phyloP scores from a whole-genome alignment of 148 eudicot genomes.

The Rheum nobile region DNA sequence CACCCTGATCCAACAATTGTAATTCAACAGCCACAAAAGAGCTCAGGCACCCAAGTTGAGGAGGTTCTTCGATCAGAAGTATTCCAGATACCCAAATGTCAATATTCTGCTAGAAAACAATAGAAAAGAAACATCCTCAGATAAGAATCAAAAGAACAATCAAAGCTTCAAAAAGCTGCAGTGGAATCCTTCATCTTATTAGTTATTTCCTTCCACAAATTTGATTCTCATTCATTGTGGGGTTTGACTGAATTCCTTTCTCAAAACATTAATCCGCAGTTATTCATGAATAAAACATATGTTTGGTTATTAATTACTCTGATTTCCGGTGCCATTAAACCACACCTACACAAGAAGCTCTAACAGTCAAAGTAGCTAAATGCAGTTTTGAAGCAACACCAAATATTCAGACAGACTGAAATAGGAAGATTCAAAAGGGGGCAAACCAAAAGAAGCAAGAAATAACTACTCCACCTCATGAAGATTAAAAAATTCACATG shows the following conservation, averaged over 20 bases:
- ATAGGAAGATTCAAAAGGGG: neutral
- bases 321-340: neutral
- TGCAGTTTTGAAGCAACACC: neutral
- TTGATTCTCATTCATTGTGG: neutral
- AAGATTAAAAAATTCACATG: neutral
- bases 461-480: neutral
- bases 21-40: neutral
- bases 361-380: conserved; percentile 2
- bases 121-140: neutral
- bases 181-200: neutral
- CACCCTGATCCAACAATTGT: neutral
- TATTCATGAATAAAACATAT: neutral
- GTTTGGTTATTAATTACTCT: neutral
- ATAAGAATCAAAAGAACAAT: neutral
- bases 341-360: conserved; percentile 1
- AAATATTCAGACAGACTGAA: neutral
- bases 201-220: neutral
- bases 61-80: neutral
- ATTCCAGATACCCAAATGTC: neutral
- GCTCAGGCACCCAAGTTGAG: too few species aligned
- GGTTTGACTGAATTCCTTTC: conserved; percentile 5
- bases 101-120: neutral
- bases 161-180: neutral
- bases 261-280: neutral
- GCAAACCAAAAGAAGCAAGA: neutral